phyloP scores from a whole-genome alignment of 805 yeast species.

The Metschnikowia noctiluminum region DNA sequence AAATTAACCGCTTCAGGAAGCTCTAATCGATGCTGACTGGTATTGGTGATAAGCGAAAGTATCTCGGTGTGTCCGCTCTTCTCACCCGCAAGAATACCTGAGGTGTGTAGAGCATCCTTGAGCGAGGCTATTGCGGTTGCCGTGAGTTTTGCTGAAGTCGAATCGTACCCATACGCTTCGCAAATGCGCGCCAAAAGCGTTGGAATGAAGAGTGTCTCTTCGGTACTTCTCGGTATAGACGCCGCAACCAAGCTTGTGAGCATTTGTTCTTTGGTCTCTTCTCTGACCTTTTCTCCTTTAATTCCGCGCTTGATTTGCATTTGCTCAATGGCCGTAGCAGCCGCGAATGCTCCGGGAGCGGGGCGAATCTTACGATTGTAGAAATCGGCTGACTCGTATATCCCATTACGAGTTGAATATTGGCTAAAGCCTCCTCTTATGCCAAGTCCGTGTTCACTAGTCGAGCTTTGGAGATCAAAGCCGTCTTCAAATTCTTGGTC shows the following conservation, averaged over 20 bases:
- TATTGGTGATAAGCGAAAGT: conserved; percentile 25
- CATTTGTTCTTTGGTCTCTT: conserved; percentile 31
- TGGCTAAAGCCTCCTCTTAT: not conserved
- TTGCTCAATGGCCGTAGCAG: conserved; percentile 45
- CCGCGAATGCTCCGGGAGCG: conserved; percentile 38
- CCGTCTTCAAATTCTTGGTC: conserved; percentile 27
- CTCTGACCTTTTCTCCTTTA: conserved; percentile 16
- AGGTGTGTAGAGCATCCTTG: conserved; percentile 28
- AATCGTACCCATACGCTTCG: conserved; percentile 66
- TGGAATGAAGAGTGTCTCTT: conserved; percentile 73
- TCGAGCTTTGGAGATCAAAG: not conserved
- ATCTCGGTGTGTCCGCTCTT: conserved; percentile 15
- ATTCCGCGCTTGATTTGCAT: conserved; percentile 37
- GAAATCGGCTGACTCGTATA: not conserved
- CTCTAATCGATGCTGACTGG: conserved; percentile 26
- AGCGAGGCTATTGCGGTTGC: conserved; percentile 69
- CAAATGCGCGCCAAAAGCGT: conserved; percentile 66
- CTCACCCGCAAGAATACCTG: conserved; percentile 3
- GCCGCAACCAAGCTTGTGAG: conserved; percentile 55
- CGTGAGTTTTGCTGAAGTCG: conserved; percentile 66
- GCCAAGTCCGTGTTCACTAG: not conserved
- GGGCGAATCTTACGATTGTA: conserved; percentile 49
- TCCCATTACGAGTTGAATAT: not conserved
- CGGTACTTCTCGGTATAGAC: conserved; percentile 73
- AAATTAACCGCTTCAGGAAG: conserved; percentile 44